These are phyloP conservation scores for Microglena sp. DNA, from an alignment of 139 green algal species.

Conservation along the genomic window DNA sequence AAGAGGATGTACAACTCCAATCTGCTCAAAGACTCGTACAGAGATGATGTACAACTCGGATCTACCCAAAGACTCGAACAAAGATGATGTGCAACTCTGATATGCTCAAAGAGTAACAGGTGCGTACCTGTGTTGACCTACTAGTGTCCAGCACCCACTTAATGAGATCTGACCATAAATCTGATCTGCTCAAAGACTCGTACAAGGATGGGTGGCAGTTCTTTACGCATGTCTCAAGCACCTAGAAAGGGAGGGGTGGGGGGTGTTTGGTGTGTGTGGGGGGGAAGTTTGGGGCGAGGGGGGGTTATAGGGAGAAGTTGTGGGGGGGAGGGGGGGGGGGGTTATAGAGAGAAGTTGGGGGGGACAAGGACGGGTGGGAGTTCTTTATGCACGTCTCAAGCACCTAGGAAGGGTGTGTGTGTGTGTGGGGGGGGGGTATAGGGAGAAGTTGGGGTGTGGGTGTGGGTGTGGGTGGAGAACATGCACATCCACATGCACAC, in stretches of 20 bases:
- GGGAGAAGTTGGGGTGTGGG: too few species aligned
- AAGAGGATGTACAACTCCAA: background rate
- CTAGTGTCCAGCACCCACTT: conserved; percentile 23
- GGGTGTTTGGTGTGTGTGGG: too few species aligned
- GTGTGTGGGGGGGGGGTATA: too few species aligned
- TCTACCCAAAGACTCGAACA: background rate
- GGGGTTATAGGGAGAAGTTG: too few species aligned
- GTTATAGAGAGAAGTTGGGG: too few species aligned
- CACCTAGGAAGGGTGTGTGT: too few species aligned
- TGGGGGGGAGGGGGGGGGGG: too few species aligned
- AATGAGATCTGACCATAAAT: conserved; percentile 41
- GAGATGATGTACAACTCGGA: conserved; percentile 4
- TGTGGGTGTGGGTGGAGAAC: too few species aligned
- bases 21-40: conserved; percentile 32
- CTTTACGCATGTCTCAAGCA: conserved; percentile 51
- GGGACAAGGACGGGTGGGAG: too few species aligned
- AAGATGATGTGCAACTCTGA: background rate
- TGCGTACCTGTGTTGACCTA: background rate
- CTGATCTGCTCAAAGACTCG: conserved; percentile 18
- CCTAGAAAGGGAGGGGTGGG: conserved; percentile 11
- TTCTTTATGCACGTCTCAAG: too few species aligned
- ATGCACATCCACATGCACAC: too few species aligned
- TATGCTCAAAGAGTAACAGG: background rate
- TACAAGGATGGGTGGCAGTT: conserved; percentile 46
- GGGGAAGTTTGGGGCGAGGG: too few species aligned